A percentile compares a stretch with the other conserved stretches of the same genome.
phyloP scores from a whole-genome alignment of 768 basidiomycete species.

The Amanita molliuscula region DNA sequence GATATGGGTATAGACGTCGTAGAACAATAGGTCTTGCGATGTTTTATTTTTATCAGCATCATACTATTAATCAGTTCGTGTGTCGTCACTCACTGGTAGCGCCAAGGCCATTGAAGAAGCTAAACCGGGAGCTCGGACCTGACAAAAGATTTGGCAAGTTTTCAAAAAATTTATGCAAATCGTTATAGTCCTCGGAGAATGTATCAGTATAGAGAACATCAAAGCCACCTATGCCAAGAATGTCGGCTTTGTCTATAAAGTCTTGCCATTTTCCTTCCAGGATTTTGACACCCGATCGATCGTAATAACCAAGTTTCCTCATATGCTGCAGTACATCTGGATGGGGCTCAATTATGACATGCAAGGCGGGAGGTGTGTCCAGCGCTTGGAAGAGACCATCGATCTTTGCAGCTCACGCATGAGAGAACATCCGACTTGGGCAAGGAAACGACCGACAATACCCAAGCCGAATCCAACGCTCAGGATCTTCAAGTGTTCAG shows the following conservation, averaged over 20 bases:
- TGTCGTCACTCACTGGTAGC: constrained; percentile 67
- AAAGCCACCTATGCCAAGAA: constrained; percentile 64
- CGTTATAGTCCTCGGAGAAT: constrained; percentile 81
- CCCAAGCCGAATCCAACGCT: constrained; percentile 95
- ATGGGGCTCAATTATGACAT: constrained; percentile 93
- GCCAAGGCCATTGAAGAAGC: constrained; percentile 96
- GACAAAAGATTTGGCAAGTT: constrained; percentile 66
- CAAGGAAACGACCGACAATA: constrained; percentile 43
- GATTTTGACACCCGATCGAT: constrained; percentile 65
- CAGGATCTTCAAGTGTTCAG: constrained; percentile 50
- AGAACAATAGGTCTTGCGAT: constrained; percentile 68
- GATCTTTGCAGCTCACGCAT: constrained; percentile 40
- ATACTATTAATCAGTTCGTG: not conserved
- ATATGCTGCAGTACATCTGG: constrained; percentile 84
- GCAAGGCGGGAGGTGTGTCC: constrained; percentile 46
- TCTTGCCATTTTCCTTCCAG: constrained; percentile 95
- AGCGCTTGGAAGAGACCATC: constrained; percentile 72
- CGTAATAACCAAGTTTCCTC: constrained; percentile 67
- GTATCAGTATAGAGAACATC: constrained; percentile 90
- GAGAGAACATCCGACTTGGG: constrained; percentile 1
- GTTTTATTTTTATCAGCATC: constrained; percentile 3
- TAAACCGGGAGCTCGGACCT: constrained; percentile 68
- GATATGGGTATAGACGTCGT: constrained; percentile 84
- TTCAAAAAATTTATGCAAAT: constrained; percentile 75
- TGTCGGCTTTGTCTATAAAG: constrained; percentile 47